Percentiles rank a stretch among this genome's conserved stretches.
Evolutionary conservation across 2,329 filamentous ascomycete genomes (phyloP).

Genomic region (Penicillium verrucosum): DNA sequence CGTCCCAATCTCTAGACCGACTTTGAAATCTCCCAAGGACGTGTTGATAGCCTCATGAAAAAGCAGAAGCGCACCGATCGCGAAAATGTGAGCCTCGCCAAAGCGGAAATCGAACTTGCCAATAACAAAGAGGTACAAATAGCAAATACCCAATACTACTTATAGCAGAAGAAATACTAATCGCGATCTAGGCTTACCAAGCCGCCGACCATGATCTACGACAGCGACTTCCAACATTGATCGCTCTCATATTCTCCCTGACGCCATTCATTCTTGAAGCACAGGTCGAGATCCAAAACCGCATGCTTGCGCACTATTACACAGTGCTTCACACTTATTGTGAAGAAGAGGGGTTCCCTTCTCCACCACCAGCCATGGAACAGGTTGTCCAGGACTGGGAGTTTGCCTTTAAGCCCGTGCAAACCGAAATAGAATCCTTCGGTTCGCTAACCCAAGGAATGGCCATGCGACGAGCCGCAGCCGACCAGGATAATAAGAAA

Average conservation of each 20-base stretch:
- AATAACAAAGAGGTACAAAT: slow-evolving; percentile 59
- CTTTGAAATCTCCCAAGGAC: slow-evolving; percentile 72
- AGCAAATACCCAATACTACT: neutral
- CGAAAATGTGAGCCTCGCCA: slow-evolving; percentile 68
- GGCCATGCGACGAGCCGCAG: slow-evolving; percentile 58
- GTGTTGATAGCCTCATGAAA: slow-evolving; percentile 65
- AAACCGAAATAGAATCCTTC: slow-evolving; percentile 65
- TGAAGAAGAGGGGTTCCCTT: slow-evolving; percentile 64
- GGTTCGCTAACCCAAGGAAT: slow-evolving; percentile 65
- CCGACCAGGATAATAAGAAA: slow-evolving; percentile 12
- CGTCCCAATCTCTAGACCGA: slow-evolving; percentile 54
- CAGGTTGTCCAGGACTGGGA: slow-evolving; percentile 68
- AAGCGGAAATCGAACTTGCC: slow-evolving; percentile 68
- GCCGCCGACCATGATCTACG: slow-evolving; percentile 72
- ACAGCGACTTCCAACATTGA: slow-evolving; percentile 66
- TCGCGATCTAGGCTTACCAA: slow-evolving; percentile 60
- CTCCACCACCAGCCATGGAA: slow-evolving; percentile 68
- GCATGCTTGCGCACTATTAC: slow-evolving; percentile 73
- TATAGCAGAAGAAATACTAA: neutral
- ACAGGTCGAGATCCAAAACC: slow-evolving; percentile 74
- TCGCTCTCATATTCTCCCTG: slow-evolving; percentile 68
- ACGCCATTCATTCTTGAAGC: slow-evolving; percentile 67
- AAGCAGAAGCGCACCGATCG: slow-evolving; percentile 69
- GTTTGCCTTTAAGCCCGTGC: slow-evolving; percentile 59
- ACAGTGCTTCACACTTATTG: slow-evolving; percentile 73